Percentiles rank a stretch among this genome's conserved stretches.
phyloP scores from a whole-genome alignment of 2,329 filamentous ascomycete genomes.

The Cladosporium cucumerinum region DNA sequence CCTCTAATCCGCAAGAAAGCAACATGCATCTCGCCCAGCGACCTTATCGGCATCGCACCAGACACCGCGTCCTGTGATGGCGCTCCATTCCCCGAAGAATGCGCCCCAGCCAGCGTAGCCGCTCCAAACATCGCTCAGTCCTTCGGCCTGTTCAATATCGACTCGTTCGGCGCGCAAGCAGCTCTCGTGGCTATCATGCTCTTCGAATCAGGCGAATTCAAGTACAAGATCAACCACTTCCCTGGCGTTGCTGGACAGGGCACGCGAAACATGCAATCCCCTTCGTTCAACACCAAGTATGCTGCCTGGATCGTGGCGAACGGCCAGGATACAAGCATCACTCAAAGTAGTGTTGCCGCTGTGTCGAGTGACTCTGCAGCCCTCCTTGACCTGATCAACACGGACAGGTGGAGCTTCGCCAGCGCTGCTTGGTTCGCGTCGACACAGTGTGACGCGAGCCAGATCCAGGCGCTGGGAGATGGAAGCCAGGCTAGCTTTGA shows the following conservation, averaged over 20 bases:
- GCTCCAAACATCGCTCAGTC: conserved; percentile 55
- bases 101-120: conserved; percentile 62
- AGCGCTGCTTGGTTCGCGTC: conserved; percentile 61
- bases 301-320: conserved; percentile 46
- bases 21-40: conserved; percentile 32
- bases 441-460: conserved; percentile 49
- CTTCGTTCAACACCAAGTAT: conserved; percentile 55
- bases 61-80: conserved; percentile 52
- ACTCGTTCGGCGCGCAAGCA: conserved; percentile 58
- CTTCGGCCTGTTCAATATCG: conserved; percentile 58
- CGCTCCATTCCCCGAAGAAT: conserved; percentile 53
- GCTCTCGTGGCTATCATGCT: conserved; percentile 68
- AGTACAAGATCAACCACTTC: conserved; percentile 66
- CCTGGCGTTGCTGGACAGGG: conserved; percentile 65
- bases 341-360: conserved; percentile 19
- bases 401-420: conserved; percentile 53
- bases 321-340: conserved; percentile 22
- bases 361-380: conserved; percentile 38
- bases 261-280: conserved; percentile 65
- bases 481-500: conserved; percentile 51
- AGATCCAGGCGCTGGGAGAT: conserved; percentile 44
- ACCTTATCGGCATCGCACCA: conserved; percentile 57
- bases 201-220: conserved; percentile 67
- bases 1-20: not conserved
- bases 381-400: conserved; percentile 51